These are phyloP conservation scores for Saksenaea oblongispora DNA, from an alignment of 371 early-diverging fungal species.

Conservation along the genomic window DNA sequence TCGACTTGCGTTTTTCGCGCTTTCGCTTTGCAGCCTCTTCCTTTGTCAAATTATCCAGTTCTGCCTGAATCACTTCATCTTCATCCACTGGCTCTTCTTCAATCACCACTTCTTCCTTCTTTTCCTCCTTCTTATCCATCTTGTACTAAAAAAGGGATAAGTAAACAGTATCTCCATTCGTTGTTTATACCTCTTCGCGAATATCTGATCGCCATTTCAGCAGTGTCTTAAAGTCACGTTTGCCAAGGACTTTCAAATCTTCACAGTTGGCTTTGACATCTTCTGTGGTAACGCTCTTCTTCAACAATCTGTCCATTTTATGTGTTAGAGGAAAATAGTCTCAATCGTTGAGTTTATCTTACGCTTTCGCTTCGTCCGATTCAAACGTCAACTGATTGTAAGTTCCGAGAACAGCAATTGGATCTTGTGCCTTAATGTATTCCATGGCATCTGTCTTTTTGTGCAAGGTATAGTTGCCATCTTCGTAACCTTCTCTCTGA, in stretches of 20 bases:
- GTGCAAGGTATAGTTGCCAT: conserved; percentile 88
- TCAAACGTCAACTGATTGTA: conserved; percentile 77
- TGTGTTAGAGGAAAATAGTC: background rate
- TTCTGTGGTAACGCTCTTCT: conserved; percentile 73
- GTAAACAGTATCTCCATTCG: conserved; percentile 24
- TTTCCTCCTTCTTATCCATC: conserved; percentile 52
- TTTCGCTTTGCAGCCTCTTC: conserved; percentile 62
- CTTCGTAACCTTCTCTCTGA: conserved; percentile 96
- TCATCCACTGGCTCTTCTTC: conserved; percentile 62
- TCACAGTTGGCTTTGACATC: conserved; percentile 78
- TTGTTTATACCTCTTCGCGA: conserved; percentile 59
- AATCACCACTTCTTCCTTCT: conserved; percentile 40
- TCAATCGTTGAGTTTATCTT: conserved; percentile 11
- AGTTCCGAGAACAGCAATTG: conserved; percentile 73
- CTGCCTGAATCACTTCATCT: conserved; percentile 58
- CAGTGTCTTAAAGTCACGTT: conserved; percentile 86
- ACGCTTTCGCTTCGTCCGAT: conserved; percentile 60
- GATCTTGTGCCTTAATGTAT: conserved; percentile 79
- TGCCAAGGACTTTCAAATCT: conserved; percentile 93
- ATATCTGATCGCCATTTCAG: conserved; percentile 87
- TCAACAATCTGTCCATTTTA: conserved; percentile 34
- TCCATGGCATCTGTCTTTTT: conserved; percentile 72
- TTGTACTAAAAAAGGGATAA: conserved; percentile 27
- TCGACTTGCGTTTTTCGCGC: conserved; percentile 61
- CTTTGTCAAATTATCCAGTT: conserved; percentile 60